phyloP scores from a whole-genome alignment of 2,329 filamentous ascomycete species.

The Diaporthe destruens region DNA sequence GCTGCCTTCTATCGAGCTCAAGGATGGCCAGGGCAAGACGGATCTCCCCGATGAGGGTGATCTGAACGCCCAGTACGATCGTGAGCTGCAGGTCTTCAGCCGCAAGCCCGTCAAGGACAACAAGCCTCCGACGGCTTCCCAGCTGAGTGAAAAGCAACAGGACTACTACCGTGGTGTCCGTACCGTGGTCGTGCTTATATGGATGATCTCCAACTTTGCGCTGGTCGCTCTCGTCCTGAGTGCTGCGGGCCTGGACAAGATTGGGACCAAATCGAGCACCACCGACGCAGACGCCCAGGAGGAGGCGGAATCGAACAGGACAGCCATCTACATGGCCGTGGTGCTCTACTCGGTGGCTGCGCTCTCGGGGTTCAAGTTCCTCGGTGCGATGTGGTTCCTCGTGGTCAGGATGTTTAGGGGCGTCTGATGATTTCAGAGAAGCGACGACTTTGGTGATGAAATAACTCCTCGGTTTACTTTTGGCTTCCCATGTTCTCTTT shows the following conservation, averaged over 20 bases:
- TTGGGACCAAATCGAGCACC: constrained; percentile 51
- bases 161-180: constrained; percentile 99
- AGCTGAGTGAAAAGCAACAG: constrained; percentile 85
- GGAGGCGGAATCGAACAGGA: constrained; percentile 61
- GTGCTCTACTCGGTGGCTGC: constrained; percentile 91
- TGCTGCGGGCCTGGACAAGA: constrained; percentile 82
- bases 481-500: constrained; percentile 26
- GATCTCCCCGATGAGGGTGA: constrained; percentile 96
- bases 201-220: constrained; percentile 97
- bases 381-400: constrained; percentile 92
- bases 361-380: constrained; percentile 86
- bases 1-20: constrained; percentile 87
- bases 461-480: constrained; percentile 16
- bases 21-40: constrained; percentile 91
- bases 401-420: constrained; percentile 87
- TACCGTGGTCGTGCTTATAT: constrained; percentile 89
- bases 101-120: constrained; percentile 81
- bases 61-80: constrained; percentile 93
- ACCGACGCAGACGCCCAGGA: constrained; percentile 52
- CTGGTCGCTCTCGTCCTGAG: constrained; percentile 88
- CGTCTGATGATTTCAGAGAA: constrained; percentile 56
- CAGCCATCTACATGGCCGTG: constrained; percentile 86
- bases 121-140: constrained; percentile 65
- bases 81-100: constrained; percentile 80
- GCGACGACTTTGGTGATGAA: constrained; percentile 27